Base-by-base conservation (phyloP, 116 monocot species). In the Posidonia oceanica region DNA sequence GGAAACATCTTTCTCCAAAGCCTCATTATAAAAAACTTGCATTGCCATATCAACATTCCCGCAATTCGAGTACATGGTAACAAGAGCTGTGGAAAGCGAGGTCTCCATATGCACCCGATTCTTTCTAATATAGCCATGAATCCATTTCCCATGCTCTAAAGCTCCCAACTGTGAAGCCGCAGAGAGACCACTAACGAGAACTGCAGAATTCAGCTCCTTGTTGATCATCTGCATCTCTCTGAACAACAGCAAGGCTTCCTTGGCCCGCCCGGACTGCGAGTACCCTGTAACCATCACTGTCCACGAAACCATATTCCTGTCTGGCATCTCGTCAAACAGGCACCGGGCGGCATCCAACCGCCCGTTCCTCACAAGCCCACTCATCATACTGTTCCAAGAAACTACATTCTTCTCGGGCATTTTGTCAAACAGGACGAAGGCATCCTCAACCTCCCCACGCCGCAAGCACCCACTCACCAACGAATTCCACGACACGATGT, bases 311-410 rank as follows among this genome's bases (percentile, higher is more conserved):
- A 82, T 48, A 75, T 90, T 90, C 74, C 60, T 90, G 57, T 78
- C 79, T 0, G 76, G 58, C 83, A 90, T 86, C 63, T 59, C 80
- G 18, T 86, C 80, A 64, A 90, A 86, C 76, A 90, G 40, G 0
- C 14, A 58, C 61, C 81, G 72, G 1, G 90, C 83, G 3, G 73
- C 36, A 63, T 81, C 79, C 80, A 84, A 74, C 21, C 83, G 58
- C 1, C 71, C 80, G 14, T 62, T 65, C 61, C 80, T 78, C 52
- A 79, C 64, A 52, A 84, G 80, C 39, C 90, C 90, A 39, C 61
- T 64, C 11, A 86, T 72, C 80, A 90, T 71, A 62, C 74, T 82
- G 39, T 86, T 90, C 86, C 90, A 90, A 13, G 86, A 77, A 29
- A 87, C 84, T 44, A 77, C 78, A 61, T 77, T 90, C 61, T 69